Evolutionary conservation across 2,329 filamentous ascomycete genomes (phyloP).

Genomic region (Penicillium sp.): DNA sequence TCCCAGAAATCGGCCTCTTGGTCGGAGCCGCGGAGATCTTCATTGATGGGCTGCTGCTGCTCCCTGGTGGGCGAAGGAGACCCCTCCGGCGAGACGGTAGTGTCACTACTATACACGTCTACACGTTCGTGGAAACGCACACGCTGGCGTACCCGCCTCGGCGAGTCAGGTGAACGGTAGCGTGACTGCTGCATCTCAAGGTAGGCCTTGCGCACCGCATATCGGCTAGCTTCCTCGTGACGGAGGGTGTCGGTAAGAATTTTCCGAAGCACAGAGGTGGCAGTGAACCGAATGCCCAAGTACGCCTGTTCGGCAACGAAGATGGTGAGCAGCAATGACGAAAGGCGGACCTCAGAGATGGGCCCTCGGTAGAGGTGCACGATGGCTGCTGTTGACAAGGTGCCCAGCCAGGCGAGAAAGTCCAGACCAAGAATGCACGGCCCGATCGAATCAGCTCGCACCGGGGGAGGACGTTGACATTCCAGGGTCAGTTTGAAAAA

Average conservation of each 20-base stretch:
- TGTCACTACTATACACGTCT: slow-evolving; percentile 26
- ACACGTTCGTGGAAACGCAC: slow-evolving; percentile 33
- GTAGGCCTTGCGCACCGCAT: slow-evolving; percentile 67
- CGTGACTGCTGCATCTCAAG: slow-evolving; percentile 45
- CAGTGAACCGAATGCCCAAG: slow-evolving; percentile 62
- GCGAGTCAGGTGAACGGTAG: slow-evolving; percentile 9
- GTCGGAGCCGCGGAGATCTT: slow-evolving; percentile 28
- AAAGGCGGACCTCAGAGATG: slow-evolving; percentile 62
- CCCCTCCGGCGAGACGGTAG: slow-evolving; percentile 22
- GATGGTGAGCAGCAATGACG: slow-evolving; percentile 71
- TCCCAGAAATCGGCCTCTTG: slow-evolving; percentile 50
- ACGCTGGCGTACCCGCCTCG: slow-evolving; percentile 15
- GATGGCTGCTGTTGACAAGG: slow-evolving; percentile 76
- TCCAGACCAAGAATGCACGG: slow-evolving; percentile 82
- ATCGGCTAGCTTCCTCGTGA: slow-evolving; percentile 74
- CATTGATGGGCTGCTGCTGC: slow-evolving; percentile 21
- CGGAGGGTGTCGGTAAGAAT: slow-evolving; percentile 77
- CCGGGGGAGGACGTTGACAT: slow-evolving; percentile 82
- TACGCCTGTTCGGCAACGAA: slow-evolving; percentile 82
- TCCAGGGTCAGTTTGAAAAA: slow-evolving; percentile 89
- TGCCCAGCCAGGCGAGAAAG: slow-evolving; percentile 91
- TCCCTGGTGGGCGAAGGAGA: slow-evolving; percentile 12
- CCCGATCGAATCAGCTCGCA: slow-evolving; percentile 87
- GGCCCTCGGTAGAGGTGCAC: slow-evolving; percentile 77
- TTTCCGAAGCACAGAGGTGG: slow-evolving; percentile 66